These are phyloP conservation scores for Magnusiomyces magnusii DNA, from an alignment of 1,139 yeast species.

Conservation along the genomic window DNA sequence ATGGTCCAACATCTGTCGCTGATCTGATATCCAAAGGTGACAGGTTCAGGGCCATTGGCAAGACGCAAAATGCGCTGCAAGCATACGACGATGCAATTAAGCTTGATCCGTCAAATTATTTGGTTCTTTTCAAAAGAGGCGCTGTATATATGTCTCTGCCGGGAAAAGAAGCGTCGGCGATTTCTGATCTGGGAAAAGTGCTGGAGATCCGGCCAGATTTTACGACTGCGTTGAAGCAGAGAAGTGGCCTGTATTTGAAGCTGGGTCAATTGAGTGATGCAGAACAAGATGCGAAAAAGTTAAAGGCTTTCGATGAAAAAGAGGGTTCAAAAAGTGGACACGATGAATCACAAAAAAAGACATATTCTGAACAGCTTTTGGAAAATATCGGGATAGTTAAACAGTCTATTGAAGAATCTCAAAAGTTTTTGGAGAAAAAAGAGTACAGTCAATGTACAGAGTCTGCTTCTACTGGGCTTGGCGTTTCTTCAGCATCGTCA, in stretches of 20 bases:
- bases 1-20: not conserved
- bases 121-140: slow-evolving; percentile 35
- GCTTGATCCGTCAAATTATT: slow-evolving; percentile 29
- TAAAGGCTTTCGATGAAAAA: slow-evolving; percentile 17
- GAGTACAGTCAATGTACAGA: slow-evolving; percentile 20
- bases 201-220: slow-evolving; percentile 32
- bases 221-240: slow-evolving; percentile 32
- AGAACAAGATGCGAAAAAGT: slow-evolving; percentile 19
- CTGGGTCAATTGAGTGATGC: slow-evolving; percentile 33
- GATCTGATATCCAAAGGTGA: slow-evolving; percentile 10
- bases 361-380: not conserved
- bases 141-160: slow-evolving; percentile 32
- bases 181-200: slow-evolving; percentile 32
- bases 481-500: slow-evolving; percentile 23
- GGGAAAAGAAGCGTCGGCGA: slow-evolving; percentile 33
- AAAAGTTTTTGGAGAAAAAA: slow-evolving; percentile 4
- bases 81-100: slow-evolving; percentile 40
- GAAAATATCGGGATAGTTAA: not conserved
- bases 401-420: slow-evolving; percentile 10
- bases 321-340: slow-evolving; percentile 14
- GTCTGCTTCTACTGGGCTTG: slow-evolving; percentile 22
- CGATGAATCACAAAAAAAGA: slow-evolving; percentile 11
- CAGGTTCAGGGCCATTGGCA: slow-evolving; percentile 8
- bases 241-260: slow-evolving; percentile 31
- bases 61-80: slow-evolving; percentile 42